Evolutionary conservation across 1,139 yeast species (phyloP).

Genomic region (Suhomyces coccinellae): DNA sequence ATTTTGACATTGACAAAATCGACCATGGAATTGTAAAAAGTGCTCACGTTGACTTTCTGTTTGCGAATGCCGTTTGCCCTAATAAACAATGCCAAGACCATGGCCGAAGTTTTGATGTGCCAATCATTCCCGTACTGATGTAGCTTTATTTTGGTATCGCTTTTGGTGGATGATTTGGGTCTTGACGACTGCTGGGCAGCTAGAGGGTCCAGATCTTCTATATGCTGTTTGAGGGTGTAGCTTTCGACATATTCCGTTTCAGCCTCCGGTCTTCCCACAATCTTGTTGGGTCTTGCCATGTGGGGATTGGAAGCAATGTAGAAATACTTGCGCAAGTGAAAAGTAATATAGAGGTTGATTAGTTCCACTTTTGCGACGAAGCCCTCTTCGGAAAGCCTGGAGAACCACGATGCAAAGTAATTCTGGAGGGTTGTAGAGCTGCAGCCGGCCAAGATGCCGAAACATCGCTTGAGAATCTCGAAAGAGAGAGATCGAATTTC

Average conservation of each 20-base stretch:
- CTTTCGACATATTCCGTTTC: conserved; percentile 20
- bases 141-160: conserved; percentile 49
- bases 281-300: conserved; percentile 15
- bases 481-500: conserved; percentile 58
- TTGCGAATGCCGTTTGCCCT: conserved; percentile 49
- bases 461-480: conserved; percentile 62
- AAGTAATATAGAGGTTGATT: conserved; percentile 63
- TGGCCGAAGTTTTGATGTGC: conserved; percentile 71
- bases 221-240: conserved; percentile 18
- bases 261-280: background rate
- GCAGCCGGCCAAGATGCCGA: conserved; percentile 64
- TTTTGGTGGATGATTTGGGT: conserved; percentile 21
- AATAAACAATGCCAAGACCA: conserved; percentile 55
- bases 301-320: conserved; percentile 38
- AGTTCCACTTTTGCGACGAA: conserved; percentile 54
- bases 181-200: conserved; percentile 14
- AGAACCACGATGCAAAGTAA: conserved; percentile 60
- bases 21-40: conserved; percentile 77
- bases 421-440: conserved; percentile 39
- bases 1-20: conserved; percentile 74
- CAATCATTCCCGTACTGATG: conserved; percentile 77
- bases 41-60: conserved; percentile 44
- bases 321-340: conserved; percentile 51
- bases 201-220: conserved; percentile 12
- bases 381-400: conserved; percentile 39